phyloP scores from a whole-genome alignment of 2,329 filamentous ascomycete species.

The Colletotrichum liaoningense region DNA sequence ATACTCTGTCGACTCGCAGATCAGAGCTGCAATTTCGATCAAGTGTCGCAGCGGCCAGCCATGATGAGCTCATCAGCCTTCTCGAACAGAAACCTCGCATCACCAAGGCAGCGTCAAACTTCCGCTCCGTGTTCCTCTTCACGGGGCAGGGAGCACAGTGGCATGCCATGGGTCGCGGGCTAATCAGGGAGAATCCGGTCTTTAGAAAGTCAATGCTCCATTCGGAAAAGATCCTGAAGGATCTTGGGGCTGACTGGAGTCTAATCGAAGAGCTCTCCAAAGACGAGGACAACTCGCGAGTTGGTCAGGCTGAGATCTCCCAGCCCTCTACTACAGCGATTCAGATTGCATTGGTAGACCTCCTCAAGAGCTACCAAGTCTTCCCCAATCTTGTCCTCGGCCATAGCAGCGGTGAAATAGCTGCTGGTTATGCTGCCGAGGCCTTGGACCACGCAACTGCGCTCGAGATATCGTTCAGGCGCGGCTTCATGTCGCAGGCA shows the following conservation, averaged over 20 bases:
- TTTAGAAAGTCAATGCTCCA: slow-evolving; percentile 44
- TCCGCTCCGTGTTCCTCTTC: slow-evolving; percentile 38
- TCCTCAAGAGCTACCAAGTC: slow-evolving; percentile 44
- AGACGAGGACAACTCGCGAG: slow-evolving; percentile 37
- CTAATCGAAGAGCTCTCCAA: slow-evolving; percentile 41
- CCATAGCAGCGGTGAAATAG: slow-evolving; percentile 63
- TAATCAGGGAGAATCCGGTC: slow-evolving; percentile 47
- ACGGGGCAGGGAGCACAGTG: slow-evolving; percentile 43
- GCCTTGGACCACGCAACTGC: slow-evolving; percentile 51
- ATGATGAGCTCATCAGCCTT: background rate
- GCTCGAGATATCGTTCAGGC: slow-evolving; percentile 61
- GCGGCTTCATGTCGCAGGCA: slow-evolving; percentile 55
- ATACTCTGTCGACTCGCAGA: slow-evolving; percentile 19
- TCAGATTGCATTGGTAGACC: slow-evolving; percentile 44
- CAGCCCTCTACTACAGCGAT: slow-evolving; percentile 46
- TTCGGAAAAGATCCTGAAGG: slow-evolving; percentile 37
- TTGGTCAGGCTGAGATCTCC: slow-evolving; percentile 41
- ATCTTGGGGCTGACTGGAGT: slow-evolving; percentile 26
- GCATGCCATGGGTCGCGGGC: slow-evolving; percentile 34
- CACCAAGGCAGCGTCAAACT: background rate
- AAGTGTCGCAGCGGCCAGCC: background rate
- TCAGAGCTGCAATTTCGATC: background rate
- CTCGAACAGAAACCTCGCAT: background rate
- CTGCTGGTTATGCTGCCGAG: slow-evolving; percentile 60
- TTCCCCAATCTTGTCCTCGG: slow-evolving; percentile 52